Conservation (phyloP, 2,329 filamentous ascomycete species). For the Beauveria caledonica region DNA sequence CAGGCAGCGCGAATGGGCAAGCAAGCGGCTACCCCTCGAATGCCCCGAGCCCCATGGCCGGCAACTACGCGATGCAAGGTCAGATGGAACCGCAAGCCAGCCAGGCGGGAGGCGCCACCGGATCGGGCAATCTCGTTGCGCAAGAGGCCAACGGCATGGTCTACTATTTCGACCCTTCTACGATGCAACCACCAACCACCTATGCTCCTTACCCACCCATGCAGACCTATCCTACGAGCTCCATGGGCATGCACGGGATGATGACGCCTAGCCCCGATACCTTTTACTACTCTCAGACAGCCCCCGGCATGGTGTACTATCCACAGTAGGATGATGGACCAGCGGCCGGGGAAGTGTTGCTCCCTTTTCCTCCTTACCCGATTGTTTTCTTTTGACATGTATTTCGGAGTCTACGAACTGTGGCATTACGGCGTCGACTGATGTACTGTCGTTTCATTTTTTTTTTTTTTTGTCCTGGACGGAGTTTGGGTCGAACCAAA, state of each 20-base stretch:
- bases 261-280: slow-evolving; percentile 60
- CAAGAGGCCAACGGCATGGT: slow-evolving; percentile 95
- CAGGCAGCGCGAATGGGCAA: slow-evolving; percentile 42
- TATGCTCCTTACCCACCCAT: slow-evolving; percentile 41
- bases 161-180: slow-evolving; percentile 83
- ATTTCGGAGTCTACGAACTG: not conserved
- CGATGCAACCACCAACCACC: slow-evolving; percentile 48
- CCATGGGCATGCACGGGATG: slow-evolving; percentile 70
- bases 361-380: not conserved
- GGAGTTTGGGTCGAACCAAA: not conserved
- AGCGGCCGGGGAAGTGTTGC: not conserved
- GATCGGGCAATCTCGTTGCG: slow-evolving; percentile 45
- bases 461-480: not conserved
- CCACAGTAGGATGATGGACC: slow-evolving; percentile 39
- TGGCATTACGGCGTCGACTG: not conserved
- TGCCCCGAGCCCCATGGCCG: slow-evolving; percentile 37
- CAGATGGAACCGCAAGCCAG: slow-evolving; percentile 30
- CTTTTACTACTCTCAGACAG: slow-evolving; percentile 61
- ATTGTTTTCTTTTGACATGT: not conserved
- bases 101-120: slow-evolving; percentile 25
- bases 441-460: not conserved
- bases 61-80: slow-evolving; percentile 34
- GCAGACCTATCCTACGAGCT: slow-evolving; percentile 46
- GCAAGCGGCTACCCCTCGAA: slow-evolving; percentile 51
- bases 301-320: slow-evolving; percentile 52